Base-by-base conservation (phyloP, 2,329 filamentous ascomycete species). In the Hypocrella siamensis region DNA sequence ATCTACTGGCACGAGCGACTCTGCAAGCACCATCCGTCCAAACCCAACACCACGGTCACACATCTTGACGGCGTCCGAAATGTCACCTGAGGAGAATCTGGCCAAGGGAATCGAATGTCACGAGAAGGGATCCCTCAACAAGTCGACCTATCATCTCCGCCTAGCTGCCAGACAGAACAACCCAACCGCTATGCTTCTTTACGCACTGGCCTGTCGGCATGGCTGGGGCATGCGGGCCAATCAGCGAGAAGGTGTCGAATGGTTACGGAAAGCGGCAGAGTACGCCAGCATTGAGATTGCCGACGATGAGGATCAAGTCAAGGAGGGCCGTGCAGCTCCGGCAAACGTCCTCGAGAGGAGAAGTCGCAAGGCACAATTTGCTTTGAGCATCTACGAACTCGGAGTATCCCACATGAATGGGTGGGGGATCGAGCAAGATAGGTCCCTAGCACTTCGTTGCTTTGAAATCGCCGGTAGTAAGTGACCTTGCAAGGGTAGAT, bases 221-320 rank as follows among this genome's bases (percentile, higher is more conserved):
- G 90, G 90, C 30, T 98, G 90, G 90, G 90, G 90, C 14, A 94
- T 96, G 83, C 77, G 86, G 8, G 72, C 84, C 6, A 94, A 93
- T 51, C 84, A 84, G 47, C 69, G 69, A 30, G 90, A 98, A 55
- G 90, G 84, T 6, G 81, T 96, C 1, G 70, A 79, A 44, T 98
- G 90, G 90, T 61, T 98, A 35, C 75, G 84, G 28, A 90, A 86
- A 50, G 90, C 90, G 4, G 85, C 90, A 7, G 83, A 94, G 46
- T 77, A 70, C 33, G 83, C 83, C 4, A 77, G 79, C 35, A 59
- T 84, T 18, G 85, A 93, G 50, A 78, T 92, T 39, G 79, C 81
- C 4, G 82, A 88, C 31, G 81, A 90, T 31, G 81, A 86, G 48
- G 74, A 78, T 30, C 61, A 69, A 21, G 54, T 57, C 18, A 70